phyloP scores from a whole-genome alignment of 1,284 basidiomycete genomes.

The Pterulicium gracile region DNA sequence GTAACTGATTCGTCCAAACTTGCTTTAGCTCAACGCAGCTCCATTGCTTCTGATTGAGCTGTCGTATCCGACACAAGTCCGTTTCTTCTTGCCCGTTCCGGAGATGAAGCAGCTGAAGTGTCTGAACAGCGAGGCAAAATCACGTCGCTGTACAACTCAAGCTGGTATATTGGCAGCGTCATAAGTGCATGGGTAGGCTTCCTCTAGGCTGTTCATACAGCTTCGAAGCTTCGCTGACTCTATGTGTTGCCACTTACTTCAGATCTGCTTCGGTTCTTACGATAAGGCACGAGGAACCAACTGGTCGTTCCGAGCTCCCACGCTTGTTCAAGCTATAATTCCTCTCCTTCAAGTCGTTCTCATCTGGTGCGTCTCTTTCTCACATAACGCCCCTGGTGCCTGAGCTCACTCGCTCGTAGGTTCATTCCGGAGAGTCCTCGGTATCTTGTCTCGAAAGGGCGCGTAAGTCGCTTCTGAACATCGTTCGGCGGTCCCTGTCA shows the following conservation, averaged over 20 bases:
- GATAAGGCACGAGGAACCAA: constrained; percentile 29
- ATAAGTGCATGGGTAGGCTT: constrained; percentile 39
- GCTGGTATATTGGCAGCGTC: constrained; percentile 57
- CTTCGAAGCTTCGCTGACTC: neutral
- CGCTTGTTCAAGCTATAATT: constrained; percentile 54
- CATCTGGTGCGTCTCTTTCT: constrained; percentile 28
- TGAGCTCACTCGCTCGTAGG: constrained; percentile 21
- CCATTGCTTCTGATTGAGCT: constrained; percentile 61
- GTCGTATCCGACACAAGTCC: constrained; percentile 59
- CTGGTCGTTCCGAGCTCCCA: constrained; percentile 64
- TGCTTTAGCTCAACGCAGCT: constrained; percentile 41
- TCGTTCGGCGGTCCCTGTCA: neutral
- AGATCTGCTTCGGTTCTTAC: constrained; percentile 47
- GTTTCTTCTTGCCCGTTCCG: constrained; percentile 8
- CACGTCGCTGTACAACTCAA: constrained; percentile 49
- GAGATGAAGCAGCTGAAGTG: constrained; percentile 4
- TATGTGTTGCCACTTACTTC: neutral
- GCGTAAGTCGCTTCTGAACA: constrained; percentile 23
- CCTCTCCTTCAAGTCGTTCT: constrained; percentile 48
- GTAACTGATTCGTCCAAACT: neutral
- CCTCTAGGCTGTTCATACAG: neutral
- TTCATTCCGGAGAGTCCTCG: constrained; percentile 63
- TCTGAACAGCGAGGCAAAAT: constrained; percentile 40
- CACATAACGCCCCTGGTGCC: neutral
- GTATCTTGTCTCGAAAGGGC: constrained; percentile 51